Evolutionary conservation across 306 rosid genomes (phyloP), one percentile per base, ranked within the genome.

Genomic region (Prunus armeniaca): DNA sequence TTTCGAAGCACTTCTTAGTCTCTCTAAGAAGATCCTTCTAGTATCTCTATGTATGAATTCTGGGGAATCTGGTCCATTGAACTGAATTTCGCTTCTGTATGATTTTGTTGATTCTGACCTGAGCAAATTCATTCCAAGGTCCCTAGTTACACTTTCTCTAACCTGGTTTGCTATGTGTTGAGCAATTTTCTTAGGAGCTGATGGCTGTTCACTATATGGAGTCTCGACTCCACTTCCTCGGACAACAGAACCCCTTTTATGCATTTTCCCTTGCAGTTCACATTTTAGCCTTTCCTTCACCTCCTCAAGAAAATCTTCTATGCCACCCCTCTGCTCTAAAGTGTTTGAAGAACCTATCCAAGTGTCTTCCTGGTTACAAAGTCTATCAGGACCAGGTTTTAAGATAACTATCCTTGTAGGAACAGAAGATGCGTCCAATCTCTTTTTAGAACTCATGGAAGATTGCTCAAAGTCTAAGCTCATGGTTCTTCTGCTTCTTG

Each of bases 241-340:
- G 73, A 84, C 90, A 74, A 75, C 87, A 67, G 80, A 84, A 81
- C 88, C 85, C 79, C 63, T 90, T 84, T 77, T 84, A 45, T 72
- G 82, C 75, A 70, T 79, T 81, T 89, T 89, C 64, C 98, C 98
- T 78, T 87, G 90, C 71, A 87, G 84, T 81, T 96, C 99, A 54
- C 86, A 88, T 80, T 83, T 91, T 79, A 96, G 83, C 69, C 93
- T 87, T 79, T 91, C 96, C 85, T 81, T 92, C 76, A 96, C 99
- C 87, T 96, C 99, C 82, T 89, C 90, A 30, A 96, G 97, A 82
- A 96, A 90, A 80, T 92, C 97, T 81, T 92, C 96, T 75, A 96
- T 86, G 72, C 92, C 91, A 70, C 83, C 89, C 78, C 91, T 88
- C 27, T 90, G 90, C 27, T 69, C 89, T 78, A 82, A 82, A 78